A percentile compares a stretch with the other conserved stretches of the same genome.
phyloP scores from a whole-genome alignment of 257 asterid genomes.

The Solanum gandarillasii region DNA sequence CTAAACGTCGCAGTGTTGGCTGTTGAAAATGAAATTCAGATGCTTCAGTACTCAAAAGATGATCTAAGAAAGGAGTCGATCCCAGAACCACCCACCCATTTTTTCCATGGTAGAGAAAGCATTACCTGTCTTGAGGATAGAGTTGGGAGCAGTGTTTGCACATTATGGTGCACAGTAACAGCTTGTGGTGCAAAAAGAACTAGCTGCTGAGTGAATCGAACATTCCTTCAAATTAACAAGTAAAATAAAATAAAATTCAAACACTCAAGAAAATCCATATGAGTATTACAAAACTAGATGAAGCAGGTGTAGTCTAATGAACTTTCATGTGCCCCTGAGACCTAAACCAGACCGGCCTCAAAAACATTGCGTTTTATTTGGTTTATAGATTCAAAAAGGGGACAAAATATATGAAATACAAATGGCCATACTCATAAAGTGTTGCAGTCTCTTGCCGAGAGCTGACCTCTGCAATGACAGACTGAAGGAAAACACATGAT shows the following conservation, averaged over 20 bases:
- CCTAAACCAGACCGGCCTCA: not conserved
- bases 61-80: not conserved
- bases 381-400: not conserved
- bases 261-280: not conserved
- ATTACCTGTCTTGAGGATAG: constrained; percentile 89
- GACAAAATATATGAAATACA: constrained; percentile 1
- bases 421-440: constrained; percentile 71
- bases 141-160: constrained; percentile 90
- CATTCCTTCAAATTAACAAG: constrained; percentile 51
- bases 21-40: constrained; percentile 28
- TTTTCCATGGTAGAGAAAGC: not conserved
- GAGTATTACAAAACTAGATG: not conserved
- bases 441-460: constrained; percentile 84
- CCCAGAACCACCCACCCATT: not conserved
- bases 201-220: constrained; percentile 90
- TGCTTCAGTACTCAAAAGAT: constrained; percentile 7
- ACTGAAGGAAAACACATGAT: constrained; percentile 40
- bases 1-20: constrained; percentile 92
- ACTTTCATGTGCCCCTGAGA: not conserved
- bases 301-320: not conserved
- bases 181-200: constrained; percentile 99
- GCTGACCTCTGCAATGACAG: constrained; percentile 96
- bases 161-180: constrained; percentile 85
- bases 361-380: not conserved
- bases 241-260: not conserved